Conservation (phyloP, 2,329 filamentous ascomycete species). For the Canariomyces notabilis region DNA sequence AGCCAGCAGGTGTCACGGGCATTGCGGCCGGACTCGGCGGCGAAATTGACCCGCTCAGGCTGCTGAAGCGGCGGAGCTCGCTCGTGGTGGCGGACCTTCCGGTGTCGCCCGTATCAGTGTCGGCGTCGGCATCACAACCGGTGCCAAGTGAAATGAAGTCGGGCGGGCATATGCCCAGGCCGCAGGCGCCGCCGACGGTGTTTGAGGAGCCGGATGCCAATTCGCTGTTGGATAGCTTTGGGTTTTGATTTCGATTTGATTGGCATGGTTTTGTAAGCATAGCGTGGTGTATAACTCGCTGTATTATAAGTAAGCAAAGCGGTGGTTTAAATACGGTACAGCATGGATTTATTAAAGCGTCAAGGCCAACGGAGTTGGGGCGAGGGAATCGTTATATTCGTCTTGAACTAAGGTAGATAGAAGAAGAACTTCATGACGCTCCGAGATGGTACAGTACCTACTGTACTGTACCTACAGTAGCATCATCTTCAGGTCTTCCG, state of each 20-base stretch:
- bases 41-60: constrained; percentile 58
- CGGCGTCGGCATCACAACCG: constrained; percentile 19
- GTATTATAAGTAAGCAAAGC: too few species aligned
- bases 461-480: too few species aligned
- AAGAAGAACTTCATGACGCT: too few species aligned
- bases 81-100: constrained; percentile 74
- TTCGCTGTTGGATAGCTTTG: constrained; percentile 87
- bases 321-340: too few species aligned
- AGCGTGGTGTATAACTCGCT: too few species aligned
- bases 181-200: constrained; percentile 62
- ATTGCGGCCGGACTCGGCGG: constrained; percentile 37
- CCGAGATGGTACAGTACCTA: too few species aligned
- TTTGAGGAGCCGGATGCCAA: constrained; percentile 92
- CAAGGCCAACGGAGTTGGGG: too few species aligned
- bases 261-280: too few species aligned
- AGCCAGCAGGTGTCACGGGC: constrained; percentile 32
- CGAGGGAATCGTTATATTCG: too few species aligned
- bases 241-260: constrained; percentile 66
- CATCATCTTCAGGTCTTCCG: too few species aligned
- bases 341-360: too few species aligned
- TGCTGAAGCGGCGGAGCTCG: constrained; percentile 67
- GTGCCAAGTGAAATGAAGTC: constrained; percentile 40
- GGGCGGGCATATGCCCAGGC: constrained; percentile 30
- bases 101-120: constrained; percentile 30
- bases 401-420: too few species aligned